Conservation (phyloP, 495 filamentous ascomycete species). For the Geoglossum glabrum region DNA sequence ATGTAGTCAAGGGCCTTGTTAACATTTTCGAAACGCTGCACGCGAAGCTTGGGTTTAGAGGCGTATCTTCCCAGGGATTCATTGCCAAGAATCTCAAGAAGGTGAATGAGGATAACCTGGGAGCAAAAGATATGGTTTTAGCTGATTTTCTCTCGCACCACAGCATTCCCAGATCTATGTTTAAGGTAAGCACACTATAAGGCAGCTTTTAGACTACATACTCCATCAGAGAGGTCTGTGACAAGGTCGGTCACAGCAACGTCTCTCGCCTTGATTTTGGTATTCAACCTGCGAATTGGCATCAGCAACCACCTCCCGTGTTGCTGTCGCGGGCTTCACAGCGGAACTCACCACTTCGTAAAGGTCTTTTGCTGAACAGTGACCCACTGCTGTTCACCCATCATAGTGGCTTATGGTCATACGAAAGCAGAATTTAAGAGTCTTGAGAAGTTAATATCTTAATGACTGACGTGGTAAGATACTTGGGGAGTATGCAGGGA, state of each 20-base stretch:
- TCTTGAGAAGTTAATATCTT: neutral
- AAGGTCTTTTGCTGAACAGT: constrained; percentile 99
- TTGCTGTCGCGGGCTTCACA: neutral
- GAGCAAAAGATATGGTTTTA: neutral
- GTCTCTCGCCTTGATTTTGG: constrained; percentile 60
- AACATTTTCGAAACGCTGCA: constrained; percentile 96
- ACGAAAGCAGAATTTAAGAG: neutral
- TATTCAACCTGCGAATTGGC: constrained; percentile 61
- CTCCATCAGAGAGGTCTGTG: constrained; percentile 77
- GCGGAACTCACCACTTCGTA: constrained; percentile 62
- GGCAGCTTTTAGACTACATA: constrained; percentile 26
- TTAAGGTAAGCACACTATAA: neutral
- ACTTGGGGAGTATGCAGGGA: neutral
- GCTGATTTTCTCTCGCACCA: neutral
- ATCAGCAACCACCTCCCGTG: constrained; percentile 3
- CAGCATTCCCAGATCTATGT: neutral
- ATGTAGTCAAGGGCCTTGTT: constrained; percentile 89
- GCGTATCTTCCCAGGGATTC: constrained; percentile 95
- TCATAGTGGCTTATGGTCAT: neutral
- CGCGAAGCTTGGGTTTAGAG: constrained; percentile 80
- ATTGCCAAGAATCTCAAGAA: constrained; percentile 82
- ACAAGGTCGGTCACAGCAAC: constrained; percentile 67
- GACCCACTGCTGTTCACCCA: constrained; percentile 72
- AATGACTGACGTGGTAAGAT: neutral
- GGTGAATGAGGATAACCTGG: constrained; percentile 82